Base-by-base conservation (phyloP, 1,284 basidiomycete genomes). In the Lentinula novae-zelandiae region DNA sequence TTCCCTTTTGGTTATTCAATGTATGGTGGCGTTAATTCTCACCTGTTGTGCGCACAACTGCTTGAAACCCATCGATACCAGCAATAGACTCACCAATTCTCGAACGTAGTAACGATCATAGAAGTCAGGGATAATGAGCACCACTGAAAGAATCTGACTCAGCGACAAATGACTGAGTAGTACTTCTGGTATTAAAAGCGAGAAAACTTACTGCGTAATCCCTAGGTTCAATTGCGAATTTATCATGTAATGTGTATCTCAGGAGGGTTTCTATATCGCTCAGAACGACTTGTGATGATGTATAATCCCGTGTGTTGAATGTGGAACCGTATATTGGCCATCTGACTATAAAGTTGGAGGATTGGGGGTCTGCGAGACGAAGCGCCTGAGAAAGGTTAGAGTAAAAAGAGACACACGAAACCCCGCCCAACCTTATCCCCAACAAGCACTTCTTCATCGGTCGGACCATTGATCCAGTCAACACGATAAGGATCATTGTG, bases 81-180 rank as follows among this genome's bases (percentile, higher is more conserved):
- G 74, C 6, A 98, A 74, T 13, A 98, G 75, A 65, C 92, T 82
- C 12, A 87, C 82, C 68, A 97, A 80, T 63, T 91, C 89, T 61
- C 89, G 85, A 56, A 98, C 84, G 70, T 97, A 98, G 15, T 82
- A 75, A 57, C 91, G 80, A 62, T 96, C 92, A 67, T 93, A 96
- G 63, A 95, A 86, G 73, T 99, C 96, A 4, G 97, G 96, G 33
- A 99, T 87, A 50, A 99, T 85, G 3, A 99, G 82, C 39, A 98
- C 86, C 22, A 92, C 89, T 3, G 93, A 94, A 73, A 91, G 92
- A 62, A 92, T 84, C 94, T 95, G 58, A 33, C 27, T 22, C n/a
- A 9, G 34, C 58, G 9, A 13, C 54, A 51, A 40, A 46, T 61
- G 36, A 56, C 31, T 55, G 36, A 53, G 38, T 51, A 50, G 39